Evolutionary conservation across 805 yeast genomes (phyloP).

Genomic region (Candida odintsovae): DNA sequence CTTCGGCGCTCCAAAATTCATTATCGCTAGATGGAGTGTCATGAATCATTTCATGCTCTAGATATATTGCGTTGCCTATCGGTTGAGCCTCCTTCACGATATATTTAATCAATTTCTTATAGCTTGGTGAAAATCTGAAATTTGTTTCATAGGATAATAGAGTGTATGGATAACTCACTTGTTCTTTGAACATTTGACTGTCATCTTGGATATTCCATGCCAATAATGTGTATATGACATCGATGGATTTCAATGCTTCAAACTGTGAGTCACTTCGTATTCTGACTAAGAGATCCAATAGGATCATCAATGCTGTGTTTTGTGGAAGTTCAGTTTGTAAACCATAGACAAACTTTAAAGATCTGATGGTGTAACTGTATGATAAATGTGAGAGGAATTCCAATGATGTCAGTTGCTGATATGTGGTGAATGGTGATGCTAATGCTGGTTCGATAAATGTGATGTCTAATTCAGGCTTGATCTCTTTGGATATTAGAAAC

Average conservation of each 20-base stretch:
- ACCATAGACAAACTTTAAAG: constrained; percentile 16
- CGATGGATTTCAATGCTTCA: neutral
- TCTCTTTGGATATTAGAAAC: neutral
- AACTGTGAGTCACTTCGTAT: neutral
- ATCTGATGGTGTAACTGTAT: neutral
- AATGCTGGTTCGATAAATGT: constrained; percentile 14
- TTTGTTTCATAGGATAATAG: constrained; percentile 11
- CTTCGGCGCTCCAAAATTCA: constrained; percentile 19
- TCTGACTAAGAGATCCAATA: neutral
- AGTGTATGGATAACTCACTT: constrained; percentile 5
- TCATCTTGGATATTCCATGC: constrained; percentile 20
- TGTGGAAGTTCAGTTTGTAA: constrained; percentile 15
- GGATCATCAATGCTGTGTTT: constrained; percentile 3
- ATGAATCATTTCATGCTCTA: neutral
- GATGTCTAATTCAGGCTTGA: neutral
- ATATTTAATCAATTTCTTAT: constrained; percentile 8
- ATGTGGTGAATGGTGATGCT: constrained; percentile 9
- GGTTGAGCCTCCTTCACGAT: neutral
- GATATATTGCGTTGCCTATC: neutral
- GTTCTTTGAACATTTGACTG: constrained; percentile 1
- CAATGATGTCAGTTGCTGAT: neutral
- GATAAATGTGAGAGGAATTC: constrained; percentile 2
- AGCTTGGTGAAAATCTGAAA: constrained; percentile 12
- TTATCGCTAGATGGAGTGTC: constrained; percentile 3
- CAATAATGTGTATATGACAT: constrained; percentile 11